Percentiles rank a stretch among this genome's conserved stretches.
phyloP scores from a whole-genome alignment of 140 eudicot species.

The Cichorium intybus region DNA sequence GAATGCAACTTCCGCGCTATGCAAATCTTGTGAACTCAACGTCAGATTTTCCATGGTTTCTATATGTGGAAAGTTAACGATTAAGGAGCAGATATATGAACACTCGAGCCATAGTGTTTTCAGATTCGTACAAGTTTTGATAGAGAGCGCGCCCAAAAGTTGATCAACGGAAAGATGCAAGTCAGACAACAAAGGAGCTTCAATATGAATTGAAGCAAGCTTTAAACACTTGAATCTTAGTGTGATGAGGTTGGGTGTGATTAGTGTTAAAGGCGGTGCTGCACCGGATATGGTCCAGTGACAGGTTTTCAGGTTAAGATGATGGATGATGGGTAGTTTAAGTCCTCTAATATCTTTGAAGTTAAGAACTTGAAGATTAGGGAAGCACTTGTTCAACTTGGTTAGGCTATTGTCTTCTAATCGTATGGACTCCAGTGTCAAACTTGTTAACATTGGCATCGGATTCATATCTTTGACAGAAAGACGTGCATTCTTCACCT shows the following conservation, averaged over 20 bases:
- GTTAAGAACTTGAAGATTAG: slow-evolving; percentile 45
- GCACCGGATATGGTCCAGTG: slow-evolving; percentile 43
- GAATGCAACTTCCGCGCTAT: not conserved
- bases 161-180: slow-evolving; percentile 41
- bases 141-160: slow-evolving; percentile 24
- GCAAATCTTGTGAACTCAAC: slow-evolving; percentile 31
- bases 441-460: slow-evolving; percentile 43
- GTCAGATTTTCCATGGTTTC: slow-evolving; percentile 31
- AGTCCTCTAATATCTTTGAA: slow-evolving; percentile 49
- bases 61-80: slow-evolving; percentile 29
- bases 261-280: slow-evolving; percentile 29
- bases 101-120: slow-evolving; percentile 39
- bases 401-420: slow-evolving; percentile 42
- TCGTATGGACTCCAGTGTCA: slow-evolving; percentile 49
- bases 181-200: slow-evolving; percentile 46
- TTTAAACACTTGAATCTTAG: slow-evolving; percentile 40
- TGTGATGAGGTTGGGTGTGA: slow-evolving; percentile 42
- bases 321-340: slow-evolving; percentile 38
- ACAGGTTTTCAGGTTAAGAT: slow-evolving; percentile 37
- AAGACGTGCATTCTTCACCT: slow-evolving; percentile 51
- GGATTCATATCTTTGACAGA: slow-evolving; percentile 39
- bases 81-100: slow-evolving; percentile 26
- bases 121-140: slow-evolving; percentile 31
- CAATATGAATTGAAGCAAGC: slow-evolving; percentile 30
- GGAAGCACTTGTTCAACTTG: slow-evolving; percentile 43